Evolutionary conservation across 2,329 filamentous ascomycete genomes (phyloP).

Genomic region (Fonsecaea multimorphosa): DNA sequence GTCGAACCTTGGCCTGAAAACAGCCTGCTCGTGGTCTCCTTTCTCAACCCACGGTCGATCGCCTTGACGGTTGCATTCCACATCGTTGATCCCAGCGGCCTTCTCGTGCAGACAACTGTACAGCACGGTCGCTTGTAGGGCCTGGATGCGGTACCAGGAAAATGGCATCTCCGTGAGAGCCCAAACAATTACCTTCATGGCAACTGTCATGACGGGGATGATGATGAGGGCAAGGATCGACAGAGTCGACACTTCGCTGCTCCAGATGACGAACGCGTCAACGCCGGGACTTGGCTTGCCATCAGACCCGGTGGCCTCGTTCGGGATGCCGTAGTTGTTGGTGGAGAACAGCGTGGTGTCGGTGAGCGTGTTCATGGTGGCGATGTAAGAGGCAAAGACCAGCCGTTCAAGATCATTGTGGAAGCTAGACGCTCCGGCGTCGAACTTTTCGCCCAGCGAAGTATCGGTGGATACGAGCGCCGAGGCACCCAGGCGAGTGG

Average conservation of each 20-base stretch:
- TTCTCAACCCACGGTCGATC: constrained; percentile 8
- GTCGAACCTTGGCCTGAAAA: constrained; percentile 18
- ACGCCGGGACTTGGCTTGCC: constrained; percentile 2
- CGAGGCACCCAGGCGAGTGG: constrained; percentile 17
- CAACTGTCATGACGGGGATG: constrained; percentile 11
- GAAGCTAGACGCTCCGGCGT: constrained; percentile 9
- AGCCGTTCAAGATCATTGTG: constrained; percentile 6
- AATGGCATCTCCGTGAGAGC: constrained; percentile 14
- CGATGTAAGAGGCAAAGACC: constrained; percentile 18
- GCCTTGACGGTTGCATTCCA: constrained; percentile 2
- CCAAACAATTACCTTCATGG: constrained; percentile 13
- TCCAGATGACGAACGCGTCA: constrained; percentile 19
- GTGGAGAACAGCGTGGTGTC: constrained; percentile 16
- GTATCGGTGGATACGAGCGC: constrained; percentile 17
- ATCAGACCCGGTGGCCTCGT: neutral
- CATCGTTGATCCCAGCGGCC: neutral
- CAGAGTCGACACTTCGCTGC: constrained; percentile 15
- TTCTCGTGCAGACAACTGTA: constrained; percentile 20
- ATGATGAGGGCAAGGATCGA: constrained; percentile 14
- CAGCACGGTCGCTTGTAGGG: constrained; percentile 18
- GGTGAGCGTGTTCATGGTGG: constrained; percentile 19
- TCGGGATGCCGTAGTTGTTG: constrained; percentile 14
- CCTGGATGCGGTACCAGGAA: constrained; percentile 19
- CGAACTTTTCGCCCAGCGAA: constrained; percentile 12
- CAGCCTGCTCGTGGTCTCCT: constrained; percentile 13